Evolutionary conservation across 495 filamentous ascomycete genomes (phyloP).

Genomic region (Aspergillus baeticus): DNA sequence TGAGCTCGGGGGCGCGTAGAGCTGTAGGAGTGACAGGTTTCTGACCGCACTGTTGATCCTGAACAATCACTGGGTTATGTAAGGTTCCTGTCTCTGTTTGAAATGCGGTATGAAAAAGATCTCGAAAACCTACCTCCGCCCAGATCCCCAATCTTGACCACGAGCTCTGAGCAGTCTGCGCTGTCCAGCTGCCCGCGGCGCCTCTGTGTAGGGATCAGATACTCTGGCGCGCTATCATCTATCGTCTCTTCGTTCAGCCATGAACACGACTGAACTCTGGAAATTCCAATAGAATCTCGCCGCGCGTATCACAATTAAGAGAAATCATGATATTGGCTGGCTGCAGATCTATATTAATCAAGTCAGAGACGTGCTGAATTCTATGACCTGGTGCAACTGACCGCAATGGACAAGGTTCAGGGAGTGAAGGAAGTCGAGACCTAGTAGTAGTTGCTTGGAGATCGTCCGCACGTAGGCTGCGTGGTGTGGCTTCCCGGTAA

Average conservation of each 20-base stretch:
- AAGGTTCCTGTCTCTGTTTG: not conserved
- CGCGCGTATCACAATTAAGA: not conserved
- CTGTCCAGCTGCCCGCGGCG: constrained; percentile 17
- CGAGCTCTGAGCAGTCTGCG: constrained; percentile 11
- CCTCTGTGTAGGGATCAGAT: constrained; percentile 20
- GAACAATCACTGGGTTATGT: constrained; percentile 4
- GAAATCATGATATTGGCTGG: constrained; percentile 16
- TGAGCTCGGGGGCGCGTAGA: constrained; percentile 22
- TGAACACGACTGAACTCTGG: constrained; percentile 20
- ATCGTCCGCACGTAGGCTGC: constrained; percentile 2
- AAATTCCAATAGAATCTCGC: constrained; percentile 5
- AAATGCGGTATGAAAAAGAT: not conserved
- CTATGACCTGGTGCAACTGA: not conserved
- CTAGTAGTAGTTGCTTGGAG: constrained; percentile 12
- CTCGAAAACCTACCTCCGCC: constrained; percentile 16
- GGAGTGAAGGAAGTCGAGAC: constrained; percentile 11
- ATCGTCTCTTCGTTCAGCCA: constrained; percentile 18
- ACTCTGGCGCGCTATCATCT: constrained; percentile 19
- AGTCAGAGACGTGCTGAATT: not conserved
- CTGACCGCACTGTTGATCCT: constrained; percentile 2
- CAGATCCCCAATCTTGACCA: constrained; percentile 25
- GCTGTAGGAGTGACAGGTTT: constrained; percentile 17
- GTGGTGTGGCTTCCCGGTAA: constrained; percentile 3
- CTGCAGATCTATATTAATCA: constrained; percentile 8
- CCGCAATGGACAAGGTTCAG: constrained; percentile 12